Evolutionary conservation across 495 filamentous ascomycete genomes (phyloP), one percentile per base, ranked within the genome.

Genomic region (Tuber microsphaerosporum): DNA sequence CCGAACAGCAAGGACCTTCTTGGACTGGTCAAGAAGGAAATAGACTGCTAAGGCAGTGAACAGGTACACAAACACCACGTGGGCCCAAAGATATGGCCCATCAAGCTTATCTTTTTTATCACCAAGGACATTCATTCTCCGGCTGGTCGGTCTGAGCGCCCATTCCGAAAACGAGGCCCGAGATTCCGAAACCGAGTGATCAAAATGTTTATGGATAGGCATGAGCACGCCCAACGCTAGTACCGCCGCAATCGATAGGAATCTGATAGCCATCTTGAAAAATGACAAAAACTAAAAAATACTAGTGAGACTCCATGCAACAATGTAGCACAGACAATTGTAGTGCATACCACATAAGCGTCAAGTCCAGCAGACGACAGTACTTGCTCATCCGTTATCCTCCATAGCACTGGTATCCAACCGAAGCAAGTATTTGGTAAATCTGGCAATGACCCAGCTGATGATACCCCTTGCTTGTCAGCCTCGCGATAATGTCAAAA

Each of bases 321-420:
- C 44, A 76, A 65, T 77, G 56, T 31, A 31, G 42, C 41, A 4
- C 31, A 42, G 16, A 14, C 26, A 65, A n/a, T 6, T 19, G 42
- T 16, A 70, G 61, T 69, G 88, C 91, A 83, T 84, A 94, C 92
- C 77, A 97, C 95, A 84, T 91, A 99, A 72, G 95, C 96, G 85
- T 99, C 96, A 69, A 99, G 86, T 0, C 96, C 96, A 19, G 94
- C 94, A 43, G 94, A 95, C 51, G 91, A 89, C 69, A 99, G 86
- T 34, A 98, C 89, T 83, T 98, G 90, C 81, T 97, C 89, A 69
- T 98, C 94, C 19, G 91, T 93, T 71, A 99, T 92, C 71, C 85
- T 86, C 86, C 94, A 95, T n/a, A 99, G 86, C 16, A 90, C 89
- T 2, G 93, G 90, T 45, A 98, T 95, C 96, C 96, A 99, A 81